phyloP scores from a whole-genome alignment of 2,329 filamentous ascomycete genomes.

The Fonsecaea multimorphosa region DNA sequence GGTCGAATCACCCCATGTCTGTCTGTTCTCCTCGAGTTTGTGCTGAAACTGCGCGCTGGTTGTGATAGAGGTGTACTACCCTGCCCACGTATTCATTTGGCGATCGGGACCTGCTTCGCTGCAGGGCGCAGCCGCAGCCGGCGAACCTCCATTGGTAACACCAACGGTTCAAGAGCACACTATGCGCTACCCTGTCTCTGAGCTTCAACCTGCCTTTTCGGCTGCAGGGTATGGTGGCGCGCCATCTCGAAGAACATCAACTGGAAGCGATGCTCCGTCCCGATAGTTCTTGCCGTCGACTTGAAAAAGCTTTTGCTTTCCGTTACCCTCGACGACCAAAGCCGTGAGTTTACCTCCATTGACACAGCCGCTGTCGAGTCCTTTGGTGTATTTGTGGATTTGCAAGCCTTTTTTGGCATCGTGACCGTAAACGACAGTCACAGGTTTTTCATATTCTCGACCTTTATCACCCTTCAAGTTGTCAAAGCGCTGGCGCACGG shows the following conservation, averaged over 20 bases:
- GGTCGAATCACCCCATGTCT: background rate
- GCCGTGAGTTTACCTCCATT: constrained; percentile 77
- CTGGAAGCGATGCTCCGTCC: constrained; percentile 10
- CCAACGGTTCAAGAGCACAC: background rate
- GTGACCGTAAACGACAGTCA: constrained; percentile 85
- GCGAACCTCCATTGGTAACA: background rate
- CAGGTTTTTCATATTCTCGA: constrained; percentile 40
- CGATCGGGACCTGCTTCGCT: background rate
- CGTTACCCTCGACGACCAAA: constrained; percentile 70
- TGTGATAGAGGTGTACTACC: background rate
- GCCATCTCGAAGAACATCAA: constrained; percentile 28
- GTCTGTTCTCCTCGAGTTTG: background rate
- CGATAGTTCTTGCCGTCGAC: constrained; percentile 46
- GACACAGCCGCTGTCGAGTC: constrained; percentile 83
- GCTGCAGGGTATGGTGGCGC: constrained; percentile 6
- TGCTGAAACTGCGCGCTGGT: background rate
- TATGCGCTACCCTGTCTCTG: background rate
- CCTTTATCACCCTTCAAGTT: background rate
- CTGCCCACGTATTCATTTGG: background rate
- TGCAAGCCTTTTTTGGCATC: constrained; percentile 75
- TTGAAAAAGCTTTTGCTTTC: constrained; percentile 50
- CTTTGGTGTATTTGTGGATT: constrained; percentile 74
- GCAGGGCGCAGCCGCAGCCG: background rate
- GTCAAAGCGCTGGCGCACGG: constrained; percentile 22
- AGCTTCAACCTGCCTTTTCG: constrained; percentile 3